A percentile compares a stretch with the other conserved stretches of the same genome.
Conservation (phyloP, 768 basidiomycete species). For the Sporobolomyces pararoseus region DNA sequence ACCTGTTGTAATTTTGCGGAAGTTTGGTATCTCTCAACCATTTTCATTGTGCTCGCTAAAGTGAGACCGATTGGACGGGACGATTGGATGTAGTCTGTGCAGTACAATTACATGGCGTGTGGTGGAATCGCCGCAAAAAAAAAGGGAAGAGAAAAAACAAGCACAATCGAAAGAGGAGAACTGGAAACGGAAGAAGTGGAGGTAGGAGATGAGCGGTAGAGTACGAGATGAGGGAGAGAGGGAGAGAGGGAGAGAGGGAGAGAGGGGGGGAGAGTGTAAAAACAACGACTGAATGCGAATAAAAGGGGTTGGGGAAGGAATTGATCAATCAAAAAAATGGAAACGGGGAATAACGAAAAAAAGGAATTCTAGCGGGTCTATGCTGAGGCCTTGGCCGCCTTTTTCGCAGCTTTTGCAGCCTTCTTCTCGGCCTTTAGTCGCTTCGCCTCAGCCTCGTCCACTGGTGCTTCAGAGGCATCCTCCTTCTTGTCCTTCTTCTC, state of each 20-base stretch:
- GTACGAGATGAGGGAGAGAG: no score
- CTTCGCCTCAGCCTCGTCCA: conserved; percentile 25
- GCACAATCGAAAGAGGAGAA: background rate
- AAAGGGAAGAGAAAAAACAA: conserved; percentile 1
- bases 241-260: background rate
- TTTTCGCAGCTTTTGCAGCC: conserved; percentile 25
- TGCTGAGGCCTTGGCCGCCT: conserved; percentile 9
- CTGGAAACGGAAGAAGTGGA: background rate
- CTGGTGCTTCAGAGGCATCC: background rate
- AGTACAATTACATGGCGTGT: conserved; percentile 3
- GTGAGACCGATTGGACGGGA: no score
- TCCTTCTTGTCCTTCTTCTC: conserved; percentile 17
- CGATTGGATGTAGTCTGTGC: background rate
- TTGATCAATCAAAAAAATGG: no score
- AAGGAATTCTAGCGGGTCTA: background rate
- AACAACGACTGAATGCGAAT: conserved; percentile 9
- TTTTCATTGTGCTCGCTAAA: no score
- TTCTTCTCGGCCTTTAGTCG: conserved; percentile 23
- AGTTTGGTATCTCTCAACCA: no score
- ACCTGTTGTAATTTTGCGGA: no score
- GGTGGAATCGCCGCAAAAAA: background rate
- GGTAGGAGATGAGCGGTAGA: background rate
- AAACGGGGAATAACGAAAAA: background rate
- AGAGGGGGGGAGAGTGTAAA: conserved; percentile 1
- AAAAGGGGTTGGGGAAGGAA: background rate